A percentile compares a stretch with the other conserved stretches of the same genome.
Conservation (phyloP, 371 early-diverging fungal genomes). For the Circinella umbellata region DNA sequence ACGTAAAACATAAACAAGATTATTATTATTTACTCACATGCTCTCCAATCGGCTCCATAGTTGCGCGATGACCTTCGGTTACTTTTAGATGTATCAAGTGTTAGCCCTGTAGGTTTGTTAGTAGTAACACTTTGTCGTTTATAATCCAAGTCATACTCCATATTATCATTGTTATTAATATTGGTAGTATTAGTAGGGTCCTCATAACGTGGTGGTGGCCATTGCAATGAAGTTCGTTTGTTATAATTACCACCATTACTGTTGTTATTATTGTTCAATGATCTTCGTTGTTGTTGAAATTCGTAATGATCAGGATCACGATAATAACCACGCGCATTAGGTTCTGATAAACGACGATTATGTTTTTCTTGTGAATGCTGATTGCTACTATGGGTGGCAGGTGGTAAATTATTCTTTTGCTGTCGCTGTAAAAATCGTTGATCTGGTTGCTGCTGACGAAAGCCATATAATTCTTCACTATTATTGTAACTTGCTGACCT, state of each 20-base stretch:
- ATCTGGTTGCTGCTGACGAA: constrained; percentile 5
- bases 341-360: constrained; percentile 49
- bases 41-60: constrained; percentile 30
- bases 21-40: constrained; percentile 20
- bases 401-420: background rate
- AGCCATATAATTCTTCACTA: constrained; percentile 1
- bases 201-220: constrained; percentile 12
- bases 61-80: constrained; percentile 24
- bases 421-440: constrained; percentile 1
- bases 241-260: background rate
- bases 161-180: background rate
- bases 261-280: constrained; percentile 7
- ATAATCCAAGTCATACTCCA: constrained; percentile 10
- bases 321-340: constrained; percentile 31
- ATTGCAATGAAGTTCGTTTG: constrained; percentile 28
- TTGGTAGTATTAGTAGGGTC: background rate
- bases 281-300: constrained; percentile 21
- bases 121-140: background rate
- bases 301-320: constrained; percentile 21
- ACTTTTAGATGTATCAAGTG: constrained; percentile 13
- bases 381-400: no score
- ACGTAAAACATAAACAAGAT: no score
- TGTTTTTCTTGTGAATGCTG: constrained; percentile 24
- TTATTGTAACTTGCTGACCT: background rate
- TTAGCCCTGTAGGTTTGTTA: constrained; percentile 11